Evolutionary conservation across 1,284 basidiomycete genomes (phyloP), one percentile per base, ranked within the genome.

Genomic region (Marasmius fiardii): DNA sequence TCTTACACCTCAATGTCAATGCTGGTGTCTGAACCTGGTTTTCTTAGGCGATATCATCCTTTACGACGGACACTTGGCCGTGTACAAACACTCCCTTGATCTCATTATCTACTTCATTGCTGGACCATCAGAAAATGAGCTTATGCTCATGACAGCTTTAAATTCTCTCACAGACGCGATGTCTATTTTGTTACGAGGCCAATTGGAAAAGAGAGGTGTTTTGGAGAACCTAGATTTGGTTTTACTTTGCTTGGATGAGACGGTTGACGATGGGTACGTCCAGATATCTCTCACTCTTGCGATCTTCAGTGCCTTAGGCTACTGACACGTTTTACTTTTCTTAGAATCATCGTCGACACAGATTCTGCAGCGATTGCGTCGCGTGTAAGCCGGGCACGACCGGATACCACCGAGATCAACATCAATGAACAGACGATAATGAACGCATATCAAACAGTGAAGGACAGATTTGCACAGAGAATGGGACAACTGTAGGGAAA

Each of bases 361-460:
- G 97, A 99, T 72, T 82, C 94, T 4, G 87, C 92, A 0, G 93
- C 95, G 10, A 97, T 99, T 66, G 94, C 95, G 0, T 95, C 94
- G 34, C 80, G 97, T 57, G 97, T 99, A 49, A 96, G 93, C 62
- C 78, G 95, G 62, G 93, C 97, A 49, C 88, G 87, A 65, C 89
- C 95, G 18, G 97, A 99, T 71, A 90, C 93, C 54, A 91, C 91
- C 41, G 95, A 98, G 66, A 97, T 99, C 62, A 92, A 97, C 60
- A 97, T 99, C 81, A 99, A 98, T 79, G 97, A 99, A 74, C 95
- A 98, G 74, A 96, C 93, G 4, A 80, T 97, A 60, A 80, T 96
- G 82, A 94, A 80, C 67, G 93, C 93, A 35, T 93, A 95, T 74
- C 91, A 93, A 70, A 93, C 90, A 2, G 86, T 97, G 64, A 91